Conservation (phyloP, 257 asterid species). For the Cynanchum wilfordii region DNA sequence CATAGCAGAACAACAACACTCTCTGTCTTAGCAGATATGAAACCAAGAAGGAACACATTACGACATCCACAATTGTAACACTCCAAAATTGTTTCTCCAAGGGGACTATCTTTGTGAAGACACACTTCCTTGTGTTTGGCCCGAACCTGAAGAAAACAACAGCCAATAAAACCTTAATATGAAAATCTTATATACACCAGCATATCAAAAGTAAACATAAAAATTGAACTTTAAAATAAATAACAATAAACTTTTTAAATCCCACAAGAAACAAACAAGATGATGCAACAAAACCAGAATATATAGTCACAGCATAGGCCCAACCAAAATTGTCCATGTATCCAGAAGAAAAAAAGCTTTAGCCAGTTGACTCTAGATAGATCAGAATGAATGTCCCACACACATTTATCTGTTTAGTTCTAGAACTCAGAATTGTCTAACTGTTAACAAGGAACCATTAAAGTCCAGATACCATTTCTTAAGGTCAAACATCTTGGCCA, state of each 20-base stretch:
- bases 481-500: neutral
- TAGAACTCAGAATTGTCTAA: neutral
- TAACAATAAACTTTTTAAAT: neutral
- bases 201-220: neutral
- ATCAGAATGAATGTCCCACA: neutral
- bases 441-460: neutral
- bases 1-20: constrained; percentile 98
- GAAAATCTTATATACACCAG: neutral
- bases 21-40: constrained; percentile 97
- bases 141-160: constrained; percentile 58
- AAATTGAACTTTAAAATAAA: neutral
- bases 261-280: neutral
- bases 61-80: constrained; percentile 99
- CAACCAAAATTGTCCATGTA: neutral
- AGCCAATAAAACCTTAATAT: constrained; percentile 1
- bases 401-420: neutral
- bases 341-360: neutral
- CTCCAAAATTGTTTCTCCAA: constrained; percentile 95
- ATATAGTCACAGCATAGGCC: neutral
- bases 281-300: neutral
- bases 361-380: neutral
- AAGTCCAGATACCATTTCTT: neutral
- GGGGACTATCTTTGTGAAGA: constrained; percentile 96
- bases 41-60: constrained; percentile 92
- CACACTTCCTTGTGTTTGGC: constrained; percentile 99